Evolutionary conservation across 1,284 basidiomycete species (phyloP).

Genomic region (Ustilago esculenta): DNA sequence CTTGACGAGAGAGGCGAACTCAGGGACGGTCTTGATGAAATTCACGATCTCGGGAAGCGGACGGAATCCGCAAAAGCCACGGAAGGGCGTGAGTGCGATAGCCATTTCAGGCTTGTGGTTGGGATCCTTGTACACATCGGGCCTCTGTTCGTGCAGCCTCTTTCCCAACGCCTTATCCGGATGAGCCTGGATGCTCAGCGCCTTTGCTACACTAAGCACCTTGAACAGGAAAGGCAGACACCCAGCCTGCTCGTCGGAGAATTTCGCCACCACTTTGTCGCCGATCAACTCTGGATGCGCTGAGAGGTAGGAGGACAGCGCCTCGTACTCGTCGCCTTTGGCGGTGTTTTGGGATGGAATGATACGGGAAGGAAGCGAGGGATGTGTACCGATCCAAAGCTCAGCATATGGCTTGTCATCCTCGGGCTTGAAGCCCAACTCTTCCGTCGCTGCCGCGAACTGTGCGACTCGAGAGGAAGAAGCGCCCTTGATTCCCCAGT

Average conservation of each 20-base stretch:
- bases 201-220: conserved; percentile 84
- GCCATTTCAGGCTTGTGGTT: conserved; percentile 99
- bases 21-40: conserved; percentile 78
- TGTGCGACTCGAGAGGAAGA: conserved; percentile 50
- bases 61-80: conserved; percentile 89
- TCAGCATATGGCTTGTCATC: conserved; percentile 60
- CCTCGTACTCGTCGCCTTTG: not conserved
- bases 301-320: conserved; percentile 44
- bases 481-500: conserved; percentile 60
- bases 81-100: conserved; percentile 89
- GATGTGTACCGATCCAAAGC: conserved; percentile 97
- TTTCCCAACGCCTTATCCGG: conserved; percentile 90
- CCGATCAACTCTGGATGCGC: conserved; percentile 53
- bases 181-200: conserved; percentile 95
- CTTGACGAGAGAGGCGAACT: conserved; percentile 73
- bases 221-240: conserved; percentile 65
- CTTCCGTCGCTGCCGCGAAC: conserved; percentile 46
- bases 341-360: not conserved
- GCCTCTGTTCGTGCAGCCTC: conserved; percentile 77
- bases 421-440: conserved; percentile 40
- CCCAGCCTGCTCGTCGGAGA: conserved; percentile 31
- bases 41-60: conserved; percentile 78
- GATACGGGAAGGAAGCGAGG: conserved; percentile 82
- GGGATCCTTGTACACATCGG: conserved; percentile 89
- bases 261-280: conserved; percentile 23